Conservation (phyloP, 305 asterid genomes). For the Solanum hybrid region DNA sequence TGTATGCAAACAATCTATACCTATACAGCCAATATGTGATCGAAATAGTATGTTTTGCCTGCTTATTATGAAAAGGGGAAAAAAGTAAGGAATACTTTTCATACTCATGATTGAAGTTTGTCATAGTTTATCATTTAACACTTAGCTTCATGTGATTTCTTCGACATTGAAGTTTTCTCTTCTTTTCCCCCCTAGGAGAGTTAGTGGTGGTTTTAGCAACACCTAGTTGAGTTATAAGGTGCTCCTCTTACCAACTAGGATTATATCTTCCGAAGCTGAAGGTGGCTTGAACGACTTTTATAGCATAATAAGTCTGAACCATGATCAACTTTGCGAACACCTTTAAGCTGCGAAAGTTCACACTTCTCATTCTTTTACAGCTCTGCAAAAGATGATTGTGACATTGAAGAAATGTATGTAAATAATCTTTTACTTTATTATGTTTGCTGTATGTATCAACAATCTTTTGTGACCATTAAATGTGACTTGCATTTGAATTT, state of each 20-base stretch:
- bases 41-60: neutral
- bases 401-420: neutral
- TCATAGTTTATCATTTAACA: neutral
- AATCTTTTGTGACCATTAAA: neutral
- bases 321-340: neutral
- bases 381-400: neutral
- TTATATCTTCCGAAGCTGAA: neutral
- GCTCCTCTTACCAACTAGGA: neutral
- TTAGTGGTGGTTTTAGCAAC: neutral
- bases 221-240: neutral
- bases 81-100: neutral
- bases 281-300: neutral
- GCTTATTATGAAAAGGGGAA: neutral
- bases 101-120: neutral
- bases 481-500: neutral
- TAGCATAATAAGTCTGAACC: neutral
- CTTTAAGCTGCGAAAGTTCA: neutral
- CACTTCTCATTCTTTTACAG: neutral
- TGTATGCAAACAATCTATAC: neutral
- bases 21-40: neutral
- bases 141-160: neutral
- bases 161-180: neutral
- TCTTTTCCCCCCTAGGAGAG: neutral
- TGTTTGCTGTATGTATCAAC: neutral
- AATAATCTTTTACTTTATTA: neutral